A percentile compares a stretch with the other conserved stretches of the same genome.
These are phyloP conservation scores for Helotiales sp. DNA, from an alignment of 2,329 filamentous ascomycete species.

Conservation along the genomic window DNA sequence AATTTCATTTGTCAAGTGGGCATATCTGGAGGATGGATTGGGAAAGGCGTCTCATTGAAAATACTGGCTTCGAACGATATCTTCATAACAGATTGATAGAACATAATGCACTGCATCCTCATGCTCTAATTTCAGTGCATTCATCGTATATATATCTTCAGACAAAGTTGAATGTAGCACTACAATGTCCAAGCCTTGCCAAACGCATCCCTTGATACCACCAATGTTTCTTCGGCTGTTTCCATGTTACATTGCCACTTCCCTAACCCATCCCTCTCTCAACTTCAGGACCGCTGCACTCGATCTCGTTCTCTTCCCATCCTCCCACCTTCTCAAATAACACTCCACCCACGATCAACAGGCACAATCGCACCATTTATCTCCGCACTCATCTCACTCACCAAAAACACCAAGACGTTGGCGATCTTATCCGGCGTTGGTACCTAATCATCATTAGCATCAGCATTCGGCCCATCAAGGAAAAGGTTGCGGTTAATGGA, in stretches of 20 bases:
- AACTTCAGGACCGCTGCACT: no score
- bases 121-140: background rate
- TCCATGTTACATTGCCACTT: no score
- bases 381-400: constrained; percentile 35
- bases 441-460: no score
- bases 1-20: background rate
- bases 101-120: background rate
- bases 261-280: no score
- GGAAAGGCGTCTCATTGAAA: background rate
- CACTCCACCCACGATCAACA: constrained; percentile 39
- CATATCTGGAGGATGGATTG: background rate
- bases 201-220: no score
- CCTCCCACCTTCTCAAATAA: constrained; percentile 26
- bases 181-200: no score
- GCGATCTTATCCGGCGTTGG: constrained; percentile 36
- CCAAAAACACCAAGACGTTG: constrained; percentile 38
- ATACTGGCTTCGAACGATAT: background rate
- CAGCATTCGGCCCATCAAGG: no score
- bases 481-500: no score
- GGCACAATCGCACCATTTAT: constrained; percentile 40
- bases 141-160: no score
- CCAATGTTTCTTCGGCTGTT: no score
- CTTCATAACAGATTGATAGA: background rate
- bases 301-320: background rate
- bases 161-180: no score